phyloP scores from a whole-genome alignment of 306 rosid genomes.

The Delonix regia region DNA sequence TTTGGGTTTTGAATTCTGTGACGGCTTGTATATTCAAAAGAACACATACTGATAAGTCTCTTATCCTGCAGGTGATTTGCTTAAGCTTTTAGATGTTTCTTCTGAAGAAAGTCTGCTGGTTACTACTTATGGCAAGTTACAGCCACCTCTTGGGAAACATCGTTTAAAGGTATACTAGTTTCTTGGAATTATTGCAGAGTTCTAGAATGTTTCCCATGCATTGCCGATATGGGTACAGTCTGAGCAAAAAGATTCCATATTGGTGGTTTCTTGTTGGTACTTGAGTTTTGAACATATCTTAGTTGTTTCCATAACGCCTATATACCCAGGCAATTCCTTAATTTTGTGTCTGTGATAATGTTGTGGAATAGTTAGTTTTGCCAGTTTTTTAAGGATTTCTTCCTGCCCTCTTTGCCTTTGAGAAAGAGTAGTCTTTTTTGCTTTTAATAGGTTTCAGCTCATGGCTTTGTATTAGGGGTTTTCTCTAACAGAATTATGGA shows the following conservation, averaged over 20 bases:
- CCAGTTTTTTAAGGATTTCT: not conserved
- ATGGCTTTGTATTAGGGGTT: not conserved
- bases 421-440: not conserved
- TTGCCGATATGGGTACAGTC: not conserved
- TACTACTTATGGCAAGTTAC: slow-evolving; percentile 93
- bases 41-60: slow-evolving; percentile 22
- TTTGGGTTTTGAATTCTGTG: slow-evolving; percentile 15
- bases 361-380: slow-evolving; percentile 5
- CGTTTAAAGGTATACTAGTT: slow-evolving; percentile 78
- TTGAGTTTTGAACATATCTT: slow-evolving; percentile 21
- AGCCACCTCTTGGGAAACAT: slow-evolving; percentile 97
- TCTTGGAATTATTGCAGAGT: not conserved
- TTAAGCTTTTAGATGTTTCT: slow-evolving; percentile 82
- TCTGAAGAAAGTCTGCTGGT: slow-evolving; percentile 65
- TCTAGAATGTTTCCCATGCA: not conserved
- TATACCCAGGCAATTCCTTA: not conserved
- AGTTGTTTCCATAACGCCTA: not conserved
- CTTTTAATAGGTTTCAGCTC: not conserved
- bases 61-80: slow-evolving; percentile 74
- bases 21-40: not conserved
- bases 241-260: not conserved
- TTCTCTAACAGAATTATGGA: not conserved
- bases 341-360: slow-evolving; percentile 8
- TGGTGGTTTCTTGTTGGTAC: not conserved
- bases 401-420: not conserved